Conservation (phyloP, 2,329 filamentous ascomycete species). For the Alternaria arbusti region DNA sequence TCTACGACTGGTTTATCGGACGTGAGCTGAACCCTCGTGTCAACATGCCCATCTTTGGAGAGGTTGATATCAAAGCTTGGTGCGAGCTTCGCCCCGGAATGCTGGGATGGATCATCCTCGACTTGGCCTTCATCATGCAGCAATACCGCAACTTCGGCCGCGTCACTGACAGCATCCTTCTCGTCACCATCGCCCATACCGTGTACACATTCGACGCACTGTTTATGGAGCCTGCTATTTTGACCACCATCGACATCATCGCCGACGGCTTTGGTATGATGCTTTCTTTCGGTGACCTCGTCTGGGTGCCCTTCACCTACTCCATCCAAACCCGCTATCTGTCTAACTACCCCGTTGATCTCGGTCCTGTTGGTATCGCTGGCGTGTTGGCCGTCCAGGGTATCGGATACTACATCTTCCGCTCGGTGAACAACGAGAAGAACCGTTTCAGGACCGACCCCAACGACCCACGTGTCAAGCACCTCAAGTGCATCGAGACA, state of each 20-base stretch:
- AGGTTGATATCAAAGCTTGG: constrained; percentile 88
- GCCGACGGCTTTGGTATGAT: constrained; percentile 95
- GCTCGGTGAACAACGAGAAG: constrained; percentile 92
- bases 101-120: constrained; percentile 85
- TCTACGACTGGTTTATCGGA: constrained; percentile 98
- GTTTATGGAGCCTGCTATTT: constrained; percentile 84
- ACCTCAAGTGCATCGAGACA: constrained; percentile 87
- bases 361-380: constrained; percentile 71
- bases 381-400: constrained; percentile 71
- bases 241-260: constrained; percentile 94
- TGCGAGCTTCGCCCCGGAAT: constrained; percentile 91
- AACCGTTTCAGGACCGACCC: constrained; percentile 91
- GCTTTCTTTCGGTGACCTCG: constrained; percentile 89
- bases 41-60: constrained; percentile 77
- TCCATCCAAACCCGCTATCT: constrained; percentile 85
- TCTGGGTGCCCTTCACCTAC: constrained; percentile 93
- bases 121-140: constrained; percentile 82
- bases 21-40: constrained; percentile 92
- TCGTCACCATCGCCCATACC: constrained; percentile 77
- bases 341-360: constrained; percentile 77
- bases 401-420: constrained; percentile 88
- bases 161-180: constrained; percentile 83
- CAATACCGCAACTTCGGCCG: constrained; percentile 86
- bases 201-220: constrained; percentile 85
- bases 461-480: constrained; percentile 75